These are phyloP conservation scores for Leishmania aethiopica DNA, from an alignment of 208 protist species.

Conservation along the genomic window DNA sequence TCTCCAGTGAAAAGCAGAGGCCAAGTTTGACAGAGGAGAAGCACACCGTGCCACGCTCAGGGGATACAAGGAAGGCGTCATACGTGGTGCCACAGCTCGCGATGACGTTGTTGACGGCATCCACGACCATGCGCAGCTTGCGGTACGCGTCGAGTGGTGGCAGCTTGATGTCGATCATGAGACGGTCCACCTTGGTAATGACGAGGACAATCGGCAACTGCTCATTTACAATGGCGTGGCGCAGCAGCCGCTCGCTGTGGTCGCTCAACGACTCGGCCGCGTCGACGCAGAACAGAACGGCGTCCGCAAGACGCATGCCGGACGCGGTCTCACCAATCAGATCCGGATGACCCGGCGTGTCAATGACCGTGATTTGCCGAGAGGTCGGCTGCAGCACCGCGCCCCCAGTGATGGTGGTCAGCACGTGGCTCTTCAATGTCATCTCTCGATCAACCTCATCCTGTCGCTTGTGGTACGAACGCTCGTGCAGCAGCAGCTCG, in stretches of 20 bases:
- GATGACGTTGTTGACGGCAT: conserved; percentile 96
- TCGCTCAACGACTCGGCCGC: conserved; percentile 95
- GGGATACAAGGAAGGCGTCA: conserved; percentile 52
- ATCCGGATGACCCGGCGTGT: conserved; percentile 99
- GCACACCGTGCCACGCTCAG: conserved; percentile 90
- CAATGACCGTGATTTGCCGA: conserved; percentile 96
- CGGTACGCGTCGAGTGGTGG: conserved; percentile 98
- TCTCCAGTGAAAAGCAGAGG: conserved; percentile 94
- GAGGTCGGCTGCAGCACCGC: conserved; percentile 49
- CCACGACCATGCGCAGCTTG: conserved; percentile 97
- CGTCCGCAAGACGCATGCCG: conserved; percentile 95
- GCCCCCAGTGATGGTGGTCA: conserved; percentile 53
- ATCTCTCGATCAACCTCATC: conserved; percentile 72
- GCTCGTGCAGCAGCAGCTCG: conserved; percentile 65
- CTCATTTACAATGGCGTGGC: conserved; percentile 76
- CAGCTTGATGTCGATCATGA: conserved; percentile 99
- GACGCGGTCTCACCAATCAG: conserved; percentile 96
- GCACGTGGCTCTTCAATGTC: conserved; percentile 71
- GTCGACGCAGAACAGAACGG: conserved; percentile 97
- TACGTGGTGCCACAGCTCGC: conserved; percentile 41
- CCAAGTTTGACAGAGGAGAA: conserved; percentile 90
- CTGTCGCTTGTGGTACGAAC: conserved; percentile 47
- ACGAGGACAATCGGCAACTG: conserved; percentile 91
- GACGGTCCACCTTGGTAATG: conserved; percentile 98
- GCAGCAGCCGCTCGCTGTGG: conserved; percentile 85